Conservation (phyloP, 371 early-diverging fungal species). For the Umbelopsis sp. region DNA sequence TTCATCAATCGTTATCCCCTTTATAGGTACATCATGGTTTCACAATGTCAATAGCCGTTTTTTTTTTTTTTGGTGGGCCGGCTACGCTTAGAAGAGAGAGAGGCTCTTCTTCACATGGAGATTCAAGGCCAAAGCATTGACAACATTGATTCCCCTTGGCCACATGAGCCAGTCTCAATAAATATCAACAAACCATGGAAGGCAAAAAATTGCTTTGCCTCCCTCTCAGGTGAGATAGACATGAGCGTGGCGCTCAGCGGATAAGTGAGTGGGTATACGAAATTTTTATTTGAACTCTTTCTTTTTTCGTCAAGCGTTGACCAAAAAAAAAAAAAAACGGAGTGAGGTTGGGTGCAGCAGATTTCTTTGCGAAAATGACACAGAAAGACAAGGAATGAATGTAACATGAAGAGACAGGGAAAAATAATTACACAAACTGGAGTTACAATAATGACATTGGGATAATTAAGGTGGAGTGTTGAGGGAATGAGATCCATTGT, state of each 20-base stretch:
- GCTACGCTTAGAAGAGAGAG: too few relatives aligned
- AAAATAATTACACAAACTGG: constrained; percentile 11
- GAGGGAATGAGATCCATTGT: background rate
- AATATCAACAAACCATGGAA: background rate
- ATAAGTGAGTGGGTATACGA: background rate
- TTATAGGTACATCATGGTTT: background rate
- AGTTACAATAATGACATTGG: constrained; percentile 12
- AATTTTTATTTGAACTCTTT: background rate
- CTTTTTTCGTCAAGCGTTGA: background rate
- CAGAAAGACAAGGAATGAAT: background rate
- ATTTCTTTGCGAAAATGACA: constrained; percentile 3
- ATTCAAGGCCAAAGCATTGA: background rate
- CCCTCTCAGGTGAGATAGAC: too few relatives aligned
- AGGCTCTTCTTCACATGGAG: background rate
- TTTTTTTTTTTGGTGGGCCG: too few relatives aligned
- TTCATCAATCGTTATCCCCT: constrained; percentile 10
- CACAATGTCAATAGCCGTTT: background rate
- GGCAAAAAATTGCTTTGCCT: background rate
- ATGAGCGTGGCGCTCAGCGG: background rate
- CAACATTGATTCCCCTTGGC: background rate
- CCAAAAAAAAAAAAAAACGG: background rate
- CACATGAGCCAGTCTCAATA: background rate
- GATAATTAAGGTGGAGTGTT: constrained; percentile 8
- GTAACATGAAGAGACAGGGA: background rate
- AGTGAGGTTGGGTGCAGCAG: background rate